These are phyloP conservation scores for Torrubiellomyces zombiae DNA, from an alignment of 2,329 filamentous ascomycete genomes.

Conservation along the genomic window DNA sequence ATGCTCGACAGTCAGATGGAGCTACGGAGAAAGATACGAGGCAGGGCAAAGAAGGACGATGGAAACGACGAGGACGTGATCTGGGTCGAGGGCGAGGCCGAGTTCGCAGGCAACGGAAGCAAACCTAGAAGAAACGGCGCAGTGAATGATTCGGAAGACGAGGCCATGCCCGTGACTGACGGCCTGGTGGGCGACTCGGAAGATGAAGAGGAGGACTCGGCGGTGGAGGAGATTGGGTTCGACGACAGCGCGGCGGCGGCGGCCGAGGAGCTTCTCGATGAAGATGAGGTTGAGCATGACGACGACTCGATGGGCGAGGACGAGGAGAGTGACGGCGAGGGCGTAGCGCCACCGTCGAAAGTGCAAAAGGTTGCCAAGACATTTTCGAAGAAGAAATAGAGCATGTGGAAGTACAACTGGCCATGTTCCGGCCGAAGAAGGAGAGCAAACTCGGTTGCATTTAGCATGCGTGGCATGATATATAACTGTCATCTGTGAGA, in stretches of 20 bases:
- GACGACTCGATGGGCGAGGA: constrained; percentile 42
- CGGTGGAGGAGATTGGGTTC: constrained; percentile 20
- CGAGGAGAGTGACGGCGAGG: constrained; percentile 33
- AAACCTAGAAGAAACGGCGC: constrained; percentile 20
- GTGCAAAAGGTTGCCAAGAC: constrained; percentile 22
- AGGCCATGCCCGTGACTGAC: constrained; percentile 39
- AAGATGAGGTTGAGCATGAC: constrained; percentile 42
- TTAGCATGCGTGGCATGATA: no score
- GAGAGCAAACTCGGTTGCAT: no score
- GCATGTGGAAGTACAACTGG: neutral
- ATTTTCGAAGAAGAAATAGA: constrained; percentile 19
- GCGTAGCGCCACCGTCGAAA: constrained; percentile 29
- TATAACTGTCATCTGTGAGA: no score
- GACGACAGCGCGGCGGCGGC: constrained; percentile 30
- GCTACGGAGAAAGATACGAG: constrained; percentile 54
- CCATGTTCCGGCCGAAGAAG: neutral
- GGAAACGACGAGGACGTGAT: constrained; percentile 61
- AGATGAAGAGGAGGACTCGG: constrained; percentile 24
- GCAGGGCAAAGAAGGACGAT: constrained; percentile 36
- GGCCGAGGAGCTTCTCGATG: constrained; percentile 33
- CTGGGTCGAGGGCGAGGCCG: constrained; percentile 71
- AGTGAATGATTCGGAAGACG: constrained; percentile 40
- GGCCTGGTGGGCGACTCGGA: constrained; percentile 42
- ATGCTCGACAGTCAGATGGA: constrained; percentile 85
- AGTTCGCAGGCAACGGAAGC: constrained; percentile 21